A percentile compares a stretch with the other conserved stretches of the same genome.
These are phyloP conservation scores for Discostella stelligeroides DNA, from an alignment of 108 stramenopile species.

Conservation along the genomic window DNA sequence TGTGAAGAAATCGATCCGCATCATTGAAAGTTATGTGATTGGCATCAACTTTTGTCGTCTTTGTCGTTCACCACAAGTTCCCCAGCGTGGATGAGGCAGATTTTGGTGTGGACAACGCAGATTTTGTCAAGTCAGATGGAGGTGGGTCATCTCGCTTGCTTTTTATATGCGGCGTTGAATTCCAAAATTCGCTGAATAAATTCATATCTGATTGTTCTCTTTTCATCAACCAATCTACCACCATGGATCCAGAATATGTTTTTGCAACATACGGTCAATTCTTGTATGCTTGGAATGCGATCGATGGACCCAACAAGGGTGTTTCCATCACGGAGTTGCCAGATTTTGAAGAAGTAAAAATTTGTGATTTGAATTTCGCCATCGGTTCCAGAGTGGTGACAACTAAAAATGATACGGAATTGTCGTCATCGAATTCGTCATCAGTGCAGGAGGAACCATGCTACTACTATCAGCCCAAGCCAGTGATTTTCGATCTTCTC, in stretches of 20 bases:
- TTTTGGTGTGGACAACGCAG: conserved; percentile 58
- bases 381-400: not conserved
- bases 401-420: too few relatives aligned
- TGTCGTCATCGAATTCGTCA: too few relatives aligned
- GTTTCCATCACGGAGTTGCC: conserved; percentile 47
- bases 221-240: too few relatives aligned
- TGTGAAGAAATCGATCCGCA: too few relatives aligned
- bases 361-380: conserved; percentile 10
- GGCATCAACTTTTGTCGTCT: not conserved
- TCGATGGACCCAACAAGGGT: conserved; percentile 28
- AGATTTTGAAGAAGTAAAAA: conserved; percentile 25
- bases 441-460: conserved; percentile 17
- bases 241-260: conserved; percentile 21
- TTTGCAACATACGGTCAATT: conserved; percentile 37
- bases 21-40: too few relatives aligned
- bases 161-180: not conserved
- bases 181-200: not conserved
- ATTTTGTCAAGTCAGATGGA: conserved; percentile 53
- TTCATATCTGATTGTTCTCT: too few relatives aligned
- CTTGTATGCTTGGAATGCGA: conserved; percentile 37
- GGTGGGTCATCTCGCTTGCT: not conserved
- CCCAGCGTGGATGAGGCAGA: too few relatives aligned
- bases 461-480: conserved; percentile 44
- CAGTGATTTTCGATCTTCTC: conserved; percentile 38
- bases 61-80: conserved; percentile 12